phyloP scores from a whole-genome alignment of 2,329 filamentous ascomycete genomes.

The Drechmeria coniospora region DNA sequence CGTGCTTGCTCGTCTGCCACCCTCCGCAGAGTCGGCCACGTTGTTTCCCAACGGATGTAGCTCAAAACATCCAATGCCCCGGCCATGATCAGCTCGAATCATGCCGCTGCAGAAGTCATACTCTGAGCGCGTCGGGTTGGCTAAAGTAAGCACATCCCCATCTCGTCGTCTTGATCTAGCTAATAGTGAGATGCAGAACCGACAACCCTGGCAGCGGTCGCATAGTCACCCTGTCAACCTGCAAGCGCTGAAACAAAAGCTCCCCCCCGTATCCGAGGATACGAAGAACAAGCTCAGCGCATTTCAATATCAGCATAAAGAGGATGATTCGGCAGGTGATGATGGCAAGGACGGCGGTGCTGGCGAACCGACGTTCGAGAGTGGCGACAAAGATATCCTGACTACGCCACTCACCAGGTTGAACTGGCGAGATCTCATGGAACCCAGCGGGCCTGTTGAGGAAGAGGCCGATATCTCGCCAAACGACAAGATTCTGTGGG shows the following conservation, averaged over 20 bases:
- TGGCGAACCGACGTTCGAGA: too few relatives aligned
- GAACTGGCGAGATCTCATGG: slow-evolving; percentile 43
- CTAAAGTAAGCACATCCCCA: slow-evolving; percentile 13
- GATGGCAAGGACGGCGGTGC: slow-evolving; percentile 2
- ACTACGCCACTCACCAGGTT: slow-evolving; percentile 35
- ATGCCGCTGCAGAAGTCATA: slow-evolving; percentile 28
- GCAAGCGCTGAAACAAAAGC: slow-evolving; percentile 18
- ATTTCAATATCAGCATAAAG: slow-evolving; percentile 26
- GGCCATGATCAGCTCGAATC: slow-evolving; percentile 6
- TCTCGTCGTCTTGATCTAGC: slow-evolving; percentile 5
- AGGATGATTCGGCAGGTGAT: slow-evolving; percentile 7
- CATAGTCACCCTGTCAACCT: slow-evolving; percentile 31
- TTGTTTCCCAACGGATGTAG: slow-evolving; percentile 1
- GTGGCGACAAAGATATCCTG: slow-evolving; percentile 10
- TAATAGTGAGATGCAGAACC: slow-evolving; percentile 14
- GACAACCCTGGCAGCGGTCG: slow-evolving; percentile 36
- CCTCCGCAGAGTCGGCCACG: too few relatives aligned
- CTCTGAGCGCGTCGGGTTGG: slow-evolving; percentile 18
- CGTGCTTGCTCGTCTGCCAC: too few relatives aligned
- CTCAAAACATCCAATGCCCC: slow-evolving; percentile 7
- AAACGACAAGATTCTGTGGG: slow-evolving; percentile 47
- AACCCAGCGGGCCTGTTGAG: slow-evolving; percentile 24
- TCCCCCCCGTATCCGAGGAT: slow-evolving; percentile 36
- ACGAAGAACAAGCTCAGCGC: slow-evolving; percentile 48
- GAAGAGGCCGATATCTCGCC: slow-evolving; percentile 36